These are phyloP conservation scores for Daedaleopsis nitida DNA, from an alignment of 768 basidiomycete species.

Conservation along the genomic window DNA sequence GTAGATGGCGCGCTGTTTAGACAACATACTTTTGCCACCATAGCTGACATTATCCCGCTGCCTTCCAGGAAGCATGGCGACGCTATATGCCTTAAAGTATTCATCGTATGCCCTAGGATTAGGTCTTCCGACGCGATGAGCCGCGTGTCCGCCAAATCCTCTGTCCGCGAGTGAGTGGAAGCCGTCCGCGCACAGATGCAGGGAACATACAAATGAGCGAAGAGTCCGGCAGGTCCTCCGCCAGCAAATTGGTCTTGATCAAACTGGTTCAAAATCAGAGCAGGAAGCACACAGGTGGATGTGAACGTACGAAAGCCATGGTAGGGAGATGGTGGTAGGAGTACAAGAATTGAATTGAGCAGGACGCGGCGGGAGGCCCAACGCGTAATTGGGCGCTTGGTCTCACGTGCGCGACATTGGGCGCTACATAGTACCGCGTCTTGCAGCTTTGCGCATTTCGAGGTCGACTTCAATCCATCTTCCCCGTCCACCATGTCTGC, in stretches of 20 bases:
- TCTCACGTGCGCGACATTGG: background rate
- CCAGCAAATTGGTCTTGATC: conserved; percentile 35
- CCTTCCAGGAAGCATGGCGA: conserved; percentile 87
- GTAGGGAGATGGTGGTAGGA: background rate
- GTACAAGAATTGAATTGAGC: conserved; percentile 15
- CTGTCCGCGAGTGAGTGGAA: conserved; percentile 35
- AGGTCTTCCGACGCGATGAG: conserved; percentile 47
- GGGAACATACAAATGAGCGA: conserved; percentile 60
- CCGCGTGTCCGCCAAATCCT: conserved; percentile 56
- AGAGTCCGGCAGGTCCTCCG: conserved; percentile 60
- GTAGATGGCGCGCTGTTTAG: conserved; percentile 13
- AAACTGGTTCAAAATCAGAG: conserved; percentile 35
- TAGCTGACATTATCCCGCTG: conserved; percentile 92
- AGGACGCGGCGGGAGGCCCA: conserved; percentile 13
- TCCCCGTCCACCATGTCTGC: conserved; percentile 28
- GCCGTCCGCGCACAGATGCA: background rate
- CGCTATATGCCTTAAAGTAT: conserved; percentile 92
- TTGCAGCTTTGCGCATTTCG: conserved; percentile 6
- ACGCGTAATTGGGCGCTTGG: conserved; percentile 15
- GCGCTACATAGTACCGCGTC: conserved; percentile 14
- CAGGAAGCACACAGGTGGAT: background rate
- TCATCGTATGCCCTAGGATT: conserved; percentile 83
- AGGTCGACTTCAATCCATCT: background rate
- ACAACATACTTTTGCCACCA: conserved; percentile 90
- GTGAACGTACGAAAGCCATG: conserved; percentile 43